Base-by-base conservation (phyloP, 805 yeast genomes). In the Candida yuanshanica region DNA sequence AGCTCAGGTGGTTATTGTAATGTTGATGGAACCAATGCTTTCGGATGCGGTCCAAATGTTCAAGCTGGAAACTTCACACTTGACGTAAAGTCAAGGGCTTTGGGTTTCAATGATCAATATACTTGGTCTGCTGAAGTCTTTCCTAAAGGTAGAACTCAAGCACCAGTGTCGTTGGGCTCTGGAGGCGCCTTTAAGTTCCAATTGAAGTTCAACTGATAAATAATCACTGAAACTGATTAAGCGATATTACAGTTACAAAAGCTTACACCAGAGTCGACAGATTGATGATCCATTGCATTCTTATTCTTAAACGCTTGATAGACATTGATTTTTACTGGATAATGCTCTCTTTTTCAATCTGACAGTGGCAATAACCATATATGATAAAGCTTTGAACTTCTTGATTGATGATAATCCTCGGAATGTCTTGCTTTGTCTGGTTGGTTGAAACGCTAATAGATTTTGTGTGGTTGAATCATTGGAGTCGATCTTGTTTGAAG, bases 1-100 rank as follows among this genome's bases (percentile, higher is more conserved):
- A 74, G 93, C 1, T 76, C 86, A 31, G 78, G 74, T 52, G 97
- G 97, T 0, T 74, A 68, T 45, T 90, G 97, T 65, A 81, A 79
- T 2, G 48, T 81, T 4, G 61, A 54, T 39, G 47, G 43, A 6
- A 63, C 63, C 2, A 49, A 55, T 20, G 36, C 33, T 4, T 42
- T 50, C 22, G 42, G 39, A 12, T 50, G 51, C 45, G 56, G 66
- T 22, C 83, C 95, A 89, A 74, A 81, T 43, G 76, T 84, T 1
- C 60, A 55, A 5, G 46, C 52, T 4, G 62, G 50, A 6, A 79
- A 85, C 29, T 45, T 49, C 44, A 34, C 46, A 33, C 42, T 37
- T 31, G 48, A 49, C 38, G 39, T 36, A 8, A n/a, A 29, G 9
- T 21, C 46, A 2, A 34, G 38, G 5, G 31, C 36, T 4, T 52